A percentile compares a stretch with the other conserved stretches of the same genome.
Conservation (phyloP, 2,329 filamentous ascomycete genomes). For the Cyanodermella asteris region DNA sequence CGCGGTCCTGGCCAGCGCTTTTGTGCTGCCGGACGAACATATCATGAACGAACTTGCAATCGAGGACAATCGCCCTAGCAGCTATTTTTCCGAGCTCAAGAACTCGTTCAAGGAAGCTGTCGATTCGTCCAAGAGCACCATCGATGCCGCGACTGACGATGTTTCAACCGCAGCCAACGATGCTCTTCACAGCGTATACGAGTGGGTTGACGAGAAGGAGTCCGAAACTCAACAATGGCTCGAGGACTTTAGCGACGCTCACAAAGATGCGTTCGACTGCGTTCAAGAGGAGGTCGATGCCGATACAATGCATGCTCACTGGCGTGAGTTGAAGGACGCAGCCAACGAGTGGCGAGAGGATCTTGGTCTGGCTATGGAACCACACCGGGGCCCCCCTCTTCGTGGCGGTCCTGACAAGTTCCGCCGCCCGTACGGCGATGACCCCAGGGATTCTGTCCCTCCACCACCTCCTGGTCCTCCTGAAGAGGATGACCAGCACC, state of each 20-base stretch:
- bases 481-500: too few species aligned
- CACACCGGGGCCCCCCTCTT: too few species aligned
- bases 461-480: too few species aligned
- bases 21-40: constrained; percentile 28
- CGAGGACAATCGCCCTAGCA: constrained; percentile 13
- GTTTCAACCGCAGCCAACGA: constrained; percentile 17
- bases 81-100: constrained; percentile 12
- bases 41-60: constrained; percentile 20
- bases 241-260: constrained; percentile 7
- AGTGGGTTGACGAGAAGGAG: constrained; percentile 20
- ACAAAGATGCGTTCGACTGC: constrained; percentile 4
- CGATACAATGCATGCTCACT: too few species aligned
- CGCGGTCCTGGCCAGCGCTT: constrained; percentile 23
- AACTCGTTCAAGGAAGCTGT: constrained; percentile 12
- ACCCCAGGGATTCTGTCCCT: too few species aligned
- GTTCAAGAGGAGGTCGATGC: too few species aligned
- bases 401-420: too few species aligned
- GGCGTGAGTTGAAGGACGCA: too few species aligned
- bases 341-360: constrained; percentile 5
- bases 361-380: too few species aligned
- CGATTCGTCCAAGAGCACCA: constrained; percentile 15
- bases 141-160: constrained; percentile 22
- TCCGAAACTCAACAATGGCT: constrained; percentile 28
- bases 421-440: too few species aligned
- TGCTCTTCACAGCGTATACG: constrained; percentile 13